Evolutionary conservation across 257 asterid species (phyloP).

Genomic region (Solanum infundibuliforme): DNA sequence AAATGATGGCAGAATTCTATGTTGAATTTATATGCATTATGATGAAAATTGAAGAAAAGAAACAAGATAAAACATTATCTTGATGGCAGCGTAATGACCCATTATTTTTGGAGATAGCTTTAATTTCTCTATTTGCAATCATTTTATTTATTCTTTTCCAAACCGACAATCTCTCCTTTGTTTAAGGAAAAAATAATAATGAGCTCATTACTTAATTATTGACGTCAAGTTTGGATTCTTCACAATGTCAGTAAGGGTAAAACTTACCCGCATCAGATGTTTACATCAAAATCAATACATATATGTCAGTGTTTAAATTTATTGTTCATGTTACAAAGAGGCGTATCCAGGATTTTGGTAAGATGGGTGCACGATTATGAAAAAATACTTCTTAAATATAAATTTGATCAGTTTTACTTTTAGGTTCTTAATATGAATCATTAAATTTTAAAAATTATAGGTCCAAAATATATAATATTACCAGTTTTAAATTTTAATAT

Average conservation of each 20-base stretch:
- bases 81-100: neutral
- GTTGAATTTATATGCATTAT: neutral
- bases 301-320: too few species aligned
- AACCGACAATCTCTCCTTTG: neutral
- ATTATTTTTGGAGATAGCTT: neutral
- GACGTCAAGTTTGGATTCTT: neutral
- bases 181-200: neutral
- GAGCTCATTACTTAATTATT: neutral
- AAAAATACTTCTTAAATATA: too few species aligned
- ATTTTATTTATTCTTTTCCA: neutral
- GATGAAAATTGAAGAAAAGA: neutral
- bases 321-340: too few species aligned
- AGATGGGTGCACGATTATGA: too few species aligned
- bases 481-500: too few species aligned
- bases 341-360: fast-evolving
- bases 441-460: too few species aligned
- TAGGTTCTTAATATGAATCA: too few species aligned
- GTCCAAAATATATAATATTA: too few species aligned
- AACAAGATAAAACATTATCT: neutral
- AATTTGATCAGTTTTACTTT: too few species aligned
- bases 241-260: neutral
- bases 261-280: too few species aligned
- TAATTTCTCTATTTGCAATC: neutral
- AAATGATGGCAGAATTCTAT: neutral
- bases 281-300: too few species aligned